phyloP scores from a whole-genome alignment of 768 basidiomycete genomes.

The Amanita exitialis region DNA sequence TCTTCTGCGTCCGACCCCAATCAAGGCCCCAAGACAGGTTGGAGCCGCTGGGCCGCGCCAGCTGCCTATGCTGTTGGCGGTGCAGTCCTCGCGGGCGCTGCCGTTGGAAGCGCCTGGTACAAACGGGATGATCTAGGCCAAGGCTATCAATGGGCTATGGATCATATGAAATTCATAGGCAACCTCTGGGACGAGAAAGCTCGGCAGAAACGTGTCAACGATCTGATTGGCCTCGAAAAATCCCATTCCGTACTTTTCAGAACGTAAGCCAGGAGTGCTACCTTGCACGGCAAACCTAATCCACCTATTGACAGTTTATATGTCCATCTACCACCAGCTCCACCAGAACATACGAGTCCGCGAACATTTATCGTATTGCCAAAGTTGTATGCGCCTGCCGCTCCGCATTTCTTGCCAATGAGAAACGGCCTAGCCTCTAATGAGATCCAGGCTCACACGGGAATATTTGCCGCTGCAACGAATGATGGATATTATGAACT shows the following conservation, averaged over 20 bases:
- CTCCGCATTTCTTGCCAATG: slow-evolving; percentile 49
- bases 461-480: slow-evolving; percentile 73
- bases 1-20: slow-evolving; percentile 14
- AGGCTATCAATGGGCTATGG: slow-evolving; percentile 67
- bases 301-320: slow-evolving; percentile 51
- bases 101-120: slow-evolving; percentile 78
- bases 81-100: slow-evolving; percentile 70
- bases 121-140: slow-evolving; percentile 64
- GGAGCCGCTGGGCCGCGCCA: slow-evolving; percentile 56
- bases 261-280: slow-evolving; percentile 38
- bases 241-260: slow-evolving; percentile 60
- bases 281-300: neutral
- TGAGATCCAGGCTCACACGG: slow-evolving; percentile 79
- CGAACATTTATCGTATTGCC: slow-evolving; percentile 81
- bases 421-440: slow-evolving; percentile 60
- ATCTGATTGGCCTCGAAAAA: slow-evolving; percentile 49
- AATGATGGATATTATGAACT: slow-evolving; percentile 91
- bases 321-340: slow-evolving; percentile 60
- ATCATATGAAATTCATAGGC: slow-evolving; percentile 86
- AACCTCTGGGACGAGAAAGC: slow-evolving; percentile 73
- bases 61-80: slow-evolving; percentile 66
- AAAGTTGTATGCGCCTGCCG: slow-evolving; percentile 33
- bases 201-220: slow-evolving; percentile 51
- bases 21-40: slow-evolving; percentile 22
- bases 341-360: slow-evolving; percentile 40